Evolutionary conservation across 768 basidiomycete genomes (phyloP).

Genomic region (Cystofilobasidium bisporidii): DNA sequence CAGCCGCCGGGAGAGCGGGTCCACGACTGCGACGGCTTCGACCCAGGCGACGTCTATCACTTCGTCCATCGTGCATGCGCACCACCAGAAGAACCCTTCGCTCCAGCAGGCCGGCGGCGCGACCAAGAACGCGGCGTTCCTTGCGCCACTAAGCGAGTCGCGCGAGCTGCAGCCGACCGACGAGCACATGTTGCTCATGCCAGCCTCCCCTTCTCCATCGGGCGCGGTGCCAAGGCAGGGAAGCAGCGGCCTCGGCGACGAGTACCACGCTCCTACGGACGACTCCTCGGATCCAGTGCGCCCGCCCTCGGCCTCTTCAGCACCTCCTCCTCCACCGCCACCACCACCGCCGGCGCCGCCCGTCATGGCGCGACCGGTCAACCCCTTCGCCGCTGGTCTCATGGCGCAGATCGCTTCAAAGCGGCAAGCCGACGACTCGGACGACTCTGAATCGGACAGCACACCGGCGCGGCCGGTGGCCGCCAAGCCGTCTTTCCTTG

Average conservation of each 20-base stretch:
- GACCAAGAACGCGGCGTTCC: not conserved
- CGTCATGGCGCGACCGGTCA: not conserved
- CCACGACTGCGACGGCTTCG: conserved; percentile 51
- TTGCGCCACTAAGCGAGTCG: not conserved
- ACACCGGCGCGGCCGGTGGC: not conserved
- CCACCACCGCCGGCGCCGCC: not conserved
- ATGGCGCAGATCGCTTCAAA: conserved; percentile 23
- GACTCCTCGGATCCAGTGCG: too few species aligned
- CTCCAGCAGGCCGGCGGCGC: not conserved
- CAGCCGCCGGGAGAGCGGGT: conserved; percentile 43
- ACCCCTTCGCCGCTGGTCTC: conserved; percentile 13
- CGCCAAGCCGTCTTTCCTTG: conserved; percentile 11
- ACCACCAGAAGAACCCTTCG: not conserved
- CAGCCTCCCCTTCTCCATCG: not conserved
- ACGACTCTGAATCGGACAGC: conserved; percentile 8
- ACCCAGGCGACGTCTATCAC: conserved; percentile 52
- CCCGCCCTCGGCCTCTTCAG: not conserved
- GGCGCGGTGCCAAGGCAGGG: too few species aligned
- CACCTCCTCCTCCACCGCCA: not conserved
- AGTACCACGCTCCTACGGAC: too few species aligned
- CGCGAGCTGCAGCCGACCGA: not conserved
- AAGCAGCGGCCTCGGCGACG: too few species aligned
- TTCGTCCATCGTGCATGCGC: conserved; percentile 38
- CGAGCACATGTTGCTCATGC: not conserved
- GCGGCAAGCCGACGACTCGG: not conserved